Evolutionary conservation across 139 green algal genomes (phyloP).

Genomic region (Chlorokybus atmophyticus): DNA sequence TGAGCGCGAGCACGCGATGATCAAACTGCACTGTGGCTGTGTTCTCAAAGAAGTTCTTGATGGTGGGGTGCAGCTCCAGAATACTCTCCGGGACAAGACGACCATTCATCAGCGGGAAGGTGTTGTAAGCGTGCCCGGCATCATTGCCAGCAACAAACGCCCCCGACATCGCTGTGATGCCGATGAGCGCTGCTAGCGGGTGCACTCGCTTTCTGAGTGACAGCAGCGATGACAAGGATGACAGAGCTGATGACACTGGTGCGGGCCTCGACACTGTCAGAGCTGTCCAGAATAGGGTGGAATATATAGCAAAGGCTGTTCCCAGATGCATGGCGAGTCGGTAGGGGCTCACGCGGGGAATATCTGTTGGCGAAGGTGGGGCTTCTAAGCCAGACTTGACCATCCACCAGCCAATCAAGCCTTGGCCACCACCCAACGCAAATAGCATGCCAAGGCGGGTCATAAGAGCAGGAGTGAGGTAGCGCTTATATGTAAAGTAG

Average conservation of each 20-base stretch:
- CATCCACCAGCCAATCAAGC: constrained; percentile 99
- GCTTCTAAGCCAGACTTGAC: constrained; percentile 49
- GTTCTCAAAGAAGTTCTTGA: constrained; percentile 85
- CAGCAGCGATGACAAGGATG: too few relatives aligned
- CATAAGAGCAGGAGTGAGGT: constrained; percentile 54
- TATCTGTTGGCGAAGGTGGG: constrained; percentile 30
- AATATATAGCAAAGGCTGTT: constrained; percentile 88
- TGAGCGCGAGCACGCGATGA: constrained; percentile 54
- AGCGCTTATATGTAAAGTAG: constrained; percentile 59
- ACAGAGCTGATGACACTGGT: constrained; percentile 8
- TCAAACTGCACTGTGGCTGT: constrained; percentile 80
- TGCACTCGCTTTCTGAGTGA: constrained; percentile 15
- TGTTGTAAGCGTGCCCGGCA: constrained; percentile 84
- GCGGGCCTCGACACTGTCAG: constrained; percentile 49
- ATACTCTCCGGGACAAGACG: constrained; percentile 76
- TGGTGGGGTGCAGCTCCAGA: constrained; percentile 36
- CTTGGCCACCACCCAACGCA: constrained; percentile 75
- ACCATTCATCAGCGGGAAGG: constrained; percentile 88
- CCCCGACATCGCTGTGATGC: constrained; percentile 74
- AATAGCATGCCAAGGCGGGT: constrained; percentile 70
- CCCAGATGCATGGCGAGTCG: constrained; percentile 87
- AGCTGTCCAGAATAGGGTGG: constrained; percentile 79
- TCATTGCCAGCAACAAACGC: constrained; percentile 61
- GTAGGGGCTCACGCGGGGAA: constrained; percentile 85
- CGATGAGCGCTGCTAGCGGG: constrained; percentile 69